Percentiles rank a stretch among this genome's conserved stretches.
These are phyloP conservation scores for Phytophthora litchii DNA, from an alignment of 352 stramenopile genomes.

Conservation along the genomic window DNA sequence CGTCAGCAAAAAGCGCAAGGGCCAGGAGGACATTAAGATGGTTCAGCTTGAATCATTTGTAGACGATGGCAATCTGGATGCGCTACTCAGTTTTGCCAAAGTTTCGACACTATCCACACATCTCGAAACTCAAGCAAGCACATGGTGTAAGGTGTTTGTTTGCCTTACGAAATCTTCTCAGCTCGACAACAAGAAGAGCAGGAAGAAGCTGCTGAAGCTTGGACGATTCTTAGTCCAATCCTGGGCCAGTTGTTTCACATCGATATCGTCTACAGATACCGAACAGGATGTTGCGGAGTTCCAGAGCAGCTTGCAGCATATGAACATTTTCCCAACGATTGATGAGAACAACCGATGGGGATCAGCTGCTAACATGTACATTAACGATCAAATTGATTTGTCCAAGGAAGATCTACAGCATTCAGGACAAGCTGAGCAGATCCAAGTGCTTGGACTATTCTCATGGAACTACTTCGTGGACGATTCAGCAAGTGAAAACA, in stretches of 20 bases:
- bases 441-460: conserved; percentile 64
- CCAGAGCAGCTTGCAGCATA: conserved; percentile 34
- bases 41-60: conserved; percentile 31
- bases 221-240: conserved; percentile 28
- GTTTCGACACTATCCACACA: conserved; percentile 34
- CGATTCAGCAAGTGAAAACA: conserved; percentile 3
- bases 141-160: conserved; percentile 44
- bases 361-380: conserved; percentile 46
- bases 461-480: conserved; percentile 52
- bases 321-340: conserved; percentile 39
- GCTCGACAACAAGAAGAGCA: conserved; percentile 24
- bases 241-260: conserved; percentile 32
- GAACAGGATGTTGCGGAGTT: conserved; percentile 24
- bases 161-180: conserved; percentile 6
- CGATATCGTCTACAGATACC: conserved; percentile 1
- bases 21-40: conserved; percentile 30
- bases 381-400: conserved; percentile 73
- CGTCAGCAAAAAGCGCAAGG: conserved; percentile 3
- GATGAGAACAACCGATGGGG: conserved; percentile 19
- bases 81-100: conserved; percentile 45
- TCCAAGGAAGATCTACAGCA: conserved; percentile 34
- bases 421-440: conserved; percentile 12
- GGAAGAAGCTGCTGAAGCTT: conserved; percentile 41
- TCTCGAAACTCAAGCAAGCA: conserved; percentile 29
- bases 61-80: conserved; percentile 28